Evolutionary conservation across 768 basidiomycete species (phyloP).

Genomic region (Pleurotus djamor): DNA sequence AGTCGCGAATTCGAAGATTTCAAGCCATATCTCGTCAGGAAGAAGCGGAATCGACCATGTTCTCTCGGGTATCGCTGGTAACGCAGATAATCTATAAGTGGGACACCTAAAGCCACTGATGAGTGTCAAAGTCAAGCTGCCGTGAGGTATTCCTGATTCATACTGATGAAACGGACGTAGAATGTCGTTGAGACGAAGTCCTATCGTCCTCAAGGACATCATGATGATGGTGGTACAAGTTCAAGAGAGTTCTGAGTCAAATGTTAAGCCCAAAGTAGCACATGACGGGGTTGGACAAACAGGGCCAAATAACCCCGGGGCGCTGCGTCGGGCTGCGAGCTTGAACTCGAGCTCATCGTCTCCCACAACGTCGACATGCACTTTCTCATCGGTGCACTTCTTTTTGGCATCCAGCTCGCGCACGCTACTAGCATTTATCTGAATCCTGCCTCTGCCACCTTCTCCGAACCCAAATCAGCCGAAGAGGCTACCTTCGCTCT

Average conservation of each 20-base stretch:
- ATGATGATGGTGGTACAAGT: background rate
- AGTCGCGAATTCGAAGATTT: conserved; percentile 56
- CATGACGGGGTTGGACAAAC: background rate
- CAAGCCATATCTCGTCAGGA: conserved; percentile 52
- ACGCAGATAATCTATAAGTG: background rate
- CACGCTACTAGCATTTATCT: conserved; percentile 62
- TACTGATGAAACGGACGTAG: background rate
- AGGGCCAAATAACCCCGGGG: background rate
- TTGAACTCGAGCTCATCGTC: background rate
- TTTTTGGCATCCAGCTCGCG: conserved; percentile 33
- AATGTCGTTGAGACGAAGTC: background rate
- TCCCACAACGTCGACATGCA: background rate
- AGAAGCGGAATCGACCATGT: conserved; percentile 15
- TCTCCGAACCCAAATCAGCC: conserved; percentile 37
- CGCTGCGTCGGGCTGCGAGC: background rate
- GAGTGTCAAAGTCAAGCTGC: background rate
- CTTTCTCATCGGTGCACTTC: conserved; percentile 20
- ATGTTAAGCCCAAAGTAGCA: background rate
- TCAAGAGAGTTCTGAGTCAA: background rate
- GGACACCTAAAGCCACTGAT: conserved; percentile 2
- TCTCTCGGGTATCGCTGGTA: background rate
- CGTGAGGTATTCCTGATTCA: background rate
- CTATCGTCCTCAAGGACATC: background rate
- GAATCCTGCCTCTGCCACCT: conserved; percentile 34
- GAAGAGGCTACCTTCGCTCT: conserved; percentile 59